Percentiles rank a stretch among this genome's conserved stretches.
These are phyloP conservation scores for Pythium brachiatum DNA, from an alignment of 352 stramenopile genomes.

Conservation along the genomic window DNA sequence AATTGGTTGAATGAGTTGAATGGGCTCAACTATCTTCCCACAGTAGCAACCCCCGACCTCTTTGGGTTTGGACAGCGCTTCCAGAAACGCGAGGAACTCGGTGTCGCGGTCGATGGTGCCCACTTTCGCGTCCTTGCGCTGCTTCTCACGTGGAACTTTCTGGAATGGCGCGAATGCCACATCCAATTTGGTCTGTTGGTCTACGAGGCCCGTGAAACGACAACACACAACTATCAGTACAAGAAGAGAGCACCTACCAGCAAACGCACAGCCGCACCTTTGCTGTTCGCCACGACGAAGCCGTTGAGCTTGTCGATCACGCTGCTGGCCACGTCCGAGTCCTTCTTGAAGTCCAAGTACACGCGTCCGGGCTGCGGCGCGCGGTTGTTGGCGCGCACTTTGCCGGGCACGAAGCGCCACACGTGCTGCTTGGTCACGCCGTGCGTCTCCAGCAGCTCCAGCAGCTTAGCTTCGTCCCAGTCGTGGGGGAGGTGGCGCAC, in stretches of 20 bases:
- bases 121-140: conserved; percentile 73
- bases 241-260: background rate
- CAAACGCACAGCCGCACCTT: conserved; percentile 24
- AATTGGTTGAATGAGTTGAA: background rate
- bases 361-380: conserved; percentile 41
- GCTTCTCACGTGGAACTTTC: conserved; percentile 78
- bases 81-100: conserved; percentile 72
- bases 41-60: conserved; percentile 37
- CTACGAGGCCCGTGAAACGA: conserved; percentile 4
- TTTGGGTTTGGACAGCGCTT: conserved; percentile 60
- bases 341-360: conserved; percentile 77
- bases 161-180: conserved; percentile 79
- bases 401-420: conserved; percentile 67
- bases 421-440: conserved; percentile 38
- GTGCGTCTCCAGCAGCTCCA: conserved; percentile 34
- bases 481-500: conserved; percentile 63
- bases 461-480: conserved; percentile 37
- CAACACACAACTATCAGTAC: conserved; percentile 4
- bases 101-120: conserved; percentile 71
- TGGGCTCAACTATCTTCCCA: background rate
- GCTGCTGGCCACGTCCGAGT: conserved; percentile 41
- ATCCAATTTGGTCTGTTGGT: conserved; percentile 32
- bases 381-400: conserved; percentile 55
- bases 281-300: conserved; percentile 32
- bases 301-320: conserved; percentile 58